phyloP scores from a whole-genome alignment of 805 yeast genomes.

The Candida tibetensis region DNA sequence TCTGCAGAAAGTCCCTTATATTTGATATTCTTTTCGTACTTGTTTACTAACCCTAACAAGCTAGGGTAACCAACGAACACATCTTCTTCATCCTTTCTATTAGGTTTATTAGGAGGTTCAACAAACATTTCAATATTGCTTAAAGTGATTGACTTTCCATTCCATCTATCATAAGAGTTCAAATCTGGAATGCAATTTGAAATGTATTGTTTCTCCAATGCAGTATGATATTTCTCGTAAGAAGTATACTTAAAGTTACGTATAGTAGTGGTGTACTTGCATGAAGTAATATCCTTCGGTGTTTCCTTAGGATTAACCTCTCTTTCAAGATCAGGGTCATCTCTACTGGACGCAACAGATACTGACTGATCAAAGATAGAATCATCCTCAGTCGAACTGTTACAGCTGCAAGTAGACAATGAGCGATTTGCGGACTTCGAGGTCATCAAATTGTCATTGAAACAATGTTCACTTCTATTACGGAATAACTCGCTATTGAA shows the following conservation, averaged over 20 bases:
- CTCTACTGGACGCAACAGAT: background rate
- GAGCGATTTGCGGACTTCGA: background rate
- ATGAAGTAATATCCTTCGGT: background rate
- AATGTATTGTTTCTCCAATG: constrained; percentile 35
- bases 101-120: background rate
- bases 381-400: background rate
- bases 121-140: constrained; percentile 8
- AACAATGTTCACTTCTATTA: background rate
- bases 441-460: background rate
- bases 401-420: background rate
- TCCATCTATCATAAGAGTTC: constrained; percentile 41
- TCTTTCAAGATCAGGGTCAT: background rate
- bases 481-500: background rate
- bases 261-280: constrained; percentile 7
- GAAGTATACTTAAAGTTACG: constrained; percentile 11
- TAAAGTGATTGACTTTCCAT: constrained; percentile 10
- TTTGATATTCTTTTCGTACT: constrained; percentile 5
- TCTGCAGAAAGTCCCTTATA: background rate
- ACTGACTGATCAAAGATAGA: background rate
- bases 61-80: constrained; percentile 7
- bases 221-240: constrained; percentile 17
- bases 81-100: constrained; percentile 1
- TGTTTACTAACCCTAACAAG: constrained; percentile 2
- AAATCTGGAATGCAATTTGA: constrained; percentile 37
- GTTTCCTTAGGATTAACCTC: background rate